Percentiles rank a stretch among this genome's conserved stretches.
These are phyloP conservation scores for Bombardia bombarda DNA, from an alignment of 495 filamentous ascomycete species.

Conservation along the genomic window DNA sequence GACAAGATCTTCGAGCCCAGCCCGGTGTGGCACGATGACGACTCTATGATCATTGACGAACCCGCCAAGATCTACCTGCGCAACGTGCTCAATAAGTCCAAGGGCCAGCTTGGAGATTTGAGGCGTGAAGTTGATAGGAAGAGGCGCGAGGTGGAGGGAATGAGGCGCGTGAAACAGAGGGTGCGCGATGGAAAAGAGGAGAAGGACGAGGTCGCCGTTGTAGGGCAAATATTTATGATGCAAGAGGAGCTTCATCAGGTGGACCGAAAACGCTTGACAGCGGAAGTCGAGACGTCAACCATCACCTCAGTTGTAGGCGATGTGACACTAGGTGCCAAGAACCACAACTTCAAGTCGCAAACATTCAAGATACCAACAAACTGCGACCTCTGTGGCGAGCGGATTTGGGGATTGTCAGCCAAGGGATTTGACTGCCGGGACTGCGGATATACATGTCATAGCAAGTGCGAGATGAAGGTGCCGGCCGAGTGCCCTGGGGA, in stretches of 20 bases:
- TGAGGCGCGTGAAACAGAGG: constrained; percentile 61
- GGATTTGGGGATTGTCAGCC: constrained; percentile 92
- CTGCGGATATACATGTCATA: constrained; percentile 96
- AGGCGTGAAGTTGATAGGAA: constrained; percentile 78
- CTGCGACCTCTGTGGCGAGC: constrained; percentile 90
- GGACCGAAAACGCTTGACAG: constrained; percentile 77
- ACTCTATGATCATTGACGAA: constrained; percentile 72
- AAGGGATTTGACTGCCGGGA: constrained; percentile 94
- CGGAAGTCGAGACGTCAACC: constrained; percentile 85
- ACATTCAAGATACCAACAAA: constrained; percentile 99
- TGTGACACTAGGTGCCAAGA: constrained; percentile 80
- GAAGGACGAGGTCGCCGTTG: constrained; percentile 71
- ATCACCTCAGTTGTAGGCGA: constrained; percentile 84
- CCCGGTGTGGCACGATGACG: constrained; percentile 95
- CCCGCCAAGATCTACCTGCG: constrained; percentile 80
- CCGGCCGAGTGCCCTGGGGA: constrained; percentile 93
- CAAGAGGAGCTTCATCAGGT: constrained; percentile 80
- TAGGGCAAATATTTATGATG: constrained; percentile 64
- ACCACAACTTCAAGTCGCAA: constrained; percentile 92
- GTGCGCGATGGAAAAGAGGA: constrained; percentile 78
- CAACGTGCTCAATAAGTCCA: constrained; percentile 87
- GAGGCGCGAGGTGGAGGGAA: constrained; percentile 67
- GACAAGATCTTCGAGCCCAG: constrained; percentile 89
- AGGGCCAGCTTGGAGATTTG: constrained; percentile 67
- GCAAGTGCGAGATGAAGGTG: constrained; percentile 98